A percentile compares a stretch with the other conserved stretches of the same genome.
Conservation (phyloP, 2,329 filamentous ascomycete genomes). For the Mycocentrospora acerina region DNA sequence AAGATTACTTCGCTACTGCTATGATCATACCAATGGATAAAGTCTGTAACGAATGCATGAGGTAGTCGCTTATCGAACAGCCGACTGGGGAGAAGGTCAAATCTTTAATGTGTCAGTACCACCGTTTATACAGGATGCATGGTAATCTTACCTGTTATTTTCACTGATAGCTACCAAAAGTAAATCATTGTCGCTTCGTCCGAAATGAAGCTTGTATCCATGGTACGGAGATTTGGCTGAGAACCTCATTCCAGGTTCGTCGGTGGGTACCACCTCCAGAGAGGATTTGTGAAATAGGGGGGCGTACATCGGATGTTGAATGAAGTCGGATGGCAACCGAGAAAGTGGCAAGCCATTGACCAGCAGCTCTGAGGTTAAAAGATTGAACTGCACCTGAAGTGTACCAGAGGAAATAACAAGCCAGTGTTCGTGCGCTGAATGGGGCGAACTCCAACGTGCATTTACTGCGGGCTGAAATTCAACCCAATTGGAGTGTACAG, state of each 20-base stretch:
- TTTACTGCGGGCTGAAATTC: constrained; percentile 12
- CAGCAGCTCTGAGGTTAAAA: constrained; percentile 55
- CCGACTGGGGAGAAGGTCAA: constrained; percentile 39
- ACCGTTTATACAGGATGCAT: not conserved
- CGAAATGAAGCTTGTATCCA: constrained; percentile 41
- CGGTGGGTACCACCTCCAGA: constrained; percentile 50
- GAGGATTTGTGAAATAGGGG: constrained; percentile 46
- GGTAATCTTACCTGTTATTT: constrained; percentile 5
- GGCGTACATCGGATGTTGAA: constrained; percentile 43
- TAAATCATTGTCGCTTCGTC: constrained; percentile 24
- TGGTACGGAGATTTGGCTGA: constrained; percentile 33
- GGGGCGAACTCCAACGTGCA: constrained; percentile 12
- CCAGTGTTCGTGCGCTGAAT: constrained; percentile 34
- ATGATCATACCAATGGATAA: constrained; percentile 30
- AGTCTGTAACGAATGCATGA: constrained; percentile 17
- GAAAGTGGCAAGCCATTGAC: constrained; percentile 54
- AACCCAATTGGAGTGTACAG: constrained; percentile 19
- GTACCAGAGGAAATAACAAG: constrained; percentile 17
- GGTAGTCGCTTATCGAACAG: constrained; percentile 39
- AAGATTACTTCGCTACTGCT: constrained; percentile 12
- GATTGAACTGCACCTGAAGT: constrained; percentile 46
- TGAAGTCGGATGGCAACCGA: constrained; percentile 51
- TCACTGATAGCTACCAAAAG: constrained; percentile 19
- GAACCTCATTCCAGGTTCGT: constrained; percentile 45
- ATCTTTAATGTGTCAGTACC: constrained; percentile 3